phyloP scores from a whole-genome alignment of 495 filamentous ascomycete species.

The Pyrenula aspistea region DNA sequence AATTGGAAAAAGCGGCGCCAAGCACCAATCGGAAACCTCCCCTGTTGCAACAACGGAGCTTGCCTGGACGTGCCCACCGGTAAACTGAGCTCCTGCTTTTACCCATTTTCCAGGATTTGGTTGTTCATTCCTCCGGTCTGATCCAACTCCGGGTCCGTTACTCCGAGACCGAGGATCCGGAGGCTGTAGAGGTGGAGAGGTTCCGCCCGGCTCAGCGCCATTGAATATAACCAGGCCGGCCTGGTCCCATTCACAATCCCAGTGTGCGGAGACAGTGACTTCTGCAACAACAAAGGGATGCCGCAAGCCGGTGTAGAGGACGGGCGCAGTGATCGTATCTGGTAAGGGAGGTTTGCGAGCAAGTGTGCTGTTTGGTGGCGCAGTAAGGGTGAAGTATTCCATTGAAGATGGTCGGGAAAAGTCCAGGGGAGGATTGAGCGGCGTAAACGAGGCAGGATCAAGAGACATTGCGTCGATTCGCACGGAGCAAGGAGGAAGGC shows the following conservation, averaged over 20 bases:
- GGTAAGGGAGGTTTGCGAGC: constrained; percentile 42
- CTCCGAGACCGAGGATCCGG: constrained; percentile 7
- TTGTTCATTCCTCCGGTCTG: background rate
- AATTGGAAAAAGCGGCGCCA: constrained; percentile 29
- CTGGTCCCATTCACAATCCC: constrained; percentile 53
- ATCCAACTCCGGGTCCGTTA: background rate
- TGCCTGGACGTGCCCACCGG: constrained; percentile 36
- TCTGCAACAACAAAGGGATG: constrained; percentile 42
- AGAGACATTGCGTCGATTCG: constrained; percentile 30
- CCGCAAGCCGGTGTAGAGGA: constrained; percentile 42
- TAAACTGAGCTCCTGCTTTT: constrained; percentile 47
- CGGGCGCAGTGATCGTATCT: constrained; percentile 44
- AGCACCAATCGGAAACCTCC: constrained; percentile 45
- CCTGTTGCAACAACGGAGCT: constrained; percentile 42
- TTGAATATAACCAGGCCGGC: constrained; percentile 67
- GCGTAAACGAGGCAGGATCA: constrained; percentile 36
- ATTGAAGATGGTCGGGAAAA: constrained; percentile 39
- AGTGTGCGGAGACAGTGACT: constrained; percentile 46
- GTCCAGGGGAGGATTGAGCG: constrained; percentile 33
- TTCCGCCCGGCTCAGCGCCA: constrained; percentile 51
- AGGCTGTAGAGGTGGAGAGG: constrained; percentile 12
- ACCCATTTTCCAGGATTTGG: constrained; percentile 40
- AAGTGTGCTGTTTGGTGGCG: constrained; percentile 41
- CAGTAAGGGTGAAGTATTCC: constrained; percentile 44
- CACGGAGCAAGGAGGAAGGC: background rate